Evolutionary conservation across 106 monocot genomes (phyloP).

Genomic region (Allium fistulosum): DNA sequence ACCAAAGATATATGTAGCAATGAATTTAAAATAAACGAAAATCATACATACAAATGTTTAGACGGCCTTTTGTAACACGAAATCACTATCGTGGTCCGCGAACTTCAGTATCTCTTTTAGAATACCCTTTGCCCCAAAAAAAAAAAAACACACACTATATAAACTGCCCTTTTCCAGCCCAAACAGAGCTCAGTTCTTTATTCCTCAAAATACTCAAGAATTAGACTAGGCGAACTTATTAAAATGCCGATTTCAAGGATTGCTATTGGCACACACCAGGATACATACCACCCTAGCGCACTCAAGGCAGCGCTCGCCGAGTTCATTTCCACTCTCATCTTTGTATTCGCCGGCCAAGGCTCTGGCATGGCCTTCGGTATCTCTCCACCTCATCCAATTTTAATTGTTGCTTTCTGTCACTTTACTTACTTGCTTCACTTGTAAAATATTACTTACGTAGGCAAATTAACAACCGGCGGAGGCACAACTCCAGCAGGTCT

Average conservation of each 20-base stretch:
- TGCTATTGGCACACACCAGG: slow-evolving; percentile 16
- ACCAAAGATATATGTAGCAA: too few species aligned
- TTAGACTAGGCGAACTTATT: neutral
- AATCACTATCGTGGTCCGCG: too few species aligned
- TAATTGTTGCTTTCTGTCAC: neutral
- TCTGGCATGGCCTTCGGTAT: slow-evolving; percentile 37
- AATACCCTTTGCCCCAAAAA: neutral
- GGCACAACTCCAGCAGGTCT: slow-evolving; percentile 28
- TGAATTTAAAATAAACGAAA: too few species aligned
- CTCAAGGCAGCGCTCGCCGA: slow-evolving; percentile 34
- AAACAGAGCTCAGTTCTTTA: neutral
- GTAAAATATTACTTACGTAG: neutral
- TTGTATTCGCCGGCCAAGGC: slow-evolving; percentile 43
- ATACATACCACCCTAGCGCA: slow-evolving; percentile 17
- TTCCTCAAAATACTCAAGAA: neutral
- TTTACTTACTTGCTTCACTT: neutral
- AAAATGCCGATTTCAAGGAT: slow-evolving; percentile 31
- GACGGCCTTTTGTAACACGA: too few species aligned
- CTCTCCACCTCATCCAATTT: neutral
- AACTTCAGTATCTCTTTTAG: too few species aligned
- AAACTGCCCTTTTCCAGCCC: neutral
- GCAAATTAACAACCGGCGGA: slow-evolving; percentile 23
- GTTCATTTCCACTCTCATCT: slow-evolving; percentile 40
- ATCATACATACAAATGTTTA: too few species aligned
- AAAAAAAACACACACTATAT: neutral